Conservation (phyloP, 257 asterid species). For the Cinchona pubescens region DNA sequence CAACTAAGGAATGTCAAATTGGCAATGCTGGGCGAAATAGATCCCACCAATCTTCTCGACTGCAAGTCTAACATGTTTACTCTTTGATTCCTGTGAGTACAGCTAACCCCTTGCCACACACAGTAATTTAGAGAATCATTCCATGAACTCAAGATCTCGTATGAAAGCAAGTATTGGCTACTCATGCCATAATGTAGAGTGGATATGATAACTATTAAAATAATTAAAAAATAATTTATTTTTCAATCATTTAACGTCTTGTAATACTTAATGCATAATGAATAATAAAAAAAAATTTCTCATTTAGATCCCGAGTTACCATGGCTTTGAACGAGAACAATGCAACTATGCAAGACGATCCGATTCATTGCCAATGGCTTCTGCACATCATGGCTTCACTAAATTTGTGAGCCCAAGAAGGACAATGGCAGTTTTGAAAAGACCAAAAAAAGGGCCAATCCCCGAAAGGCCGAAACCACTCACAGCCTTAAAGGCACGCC, state of each 20-base stretch:
- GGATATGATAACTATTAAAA: too few relatives aligned
- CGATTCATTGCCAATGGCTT: conserved; percentile 3
- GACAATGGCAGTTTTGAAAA: background rate
- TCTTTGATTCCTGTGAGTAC: background rate
- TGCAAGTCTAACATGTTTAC: background rate
- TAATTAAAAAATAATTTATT: too few relatives aligned
- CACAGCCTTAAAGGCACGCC: too few relatives aligned
- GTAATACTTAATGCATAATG: too few relatives aligned
- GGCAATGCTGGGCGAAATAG: background rate
- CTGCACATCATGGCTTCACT: background rate
- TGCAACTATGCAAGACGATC: conserved; percentile 14
- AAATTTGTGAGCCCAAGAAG: background rate
- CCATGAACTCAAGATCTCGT: conserved; percentile 8
- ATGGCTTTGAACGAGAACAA: conserved; percentile 4
- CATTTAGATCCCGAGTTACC: conserved; percentile 18
- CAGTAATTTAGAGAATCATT: conserved; percentile 9
- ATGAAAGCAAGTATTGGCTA: too few relatives aligned
- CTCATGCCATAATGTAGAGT: too few relatives aligned
- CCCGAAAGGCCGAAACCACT: too few relatives aligned
- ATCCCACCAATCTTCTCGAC: background rate
- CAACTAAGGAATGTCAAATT: conserved; percentile 9
- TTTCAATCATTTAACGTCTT: too few relatives aligned
- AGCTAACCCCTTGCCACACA: conserved; percentile 8
- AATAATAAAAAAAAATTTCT: too few relatives aligned
- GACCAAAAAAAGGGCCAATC: too few relatives aligned